Base-by-base conservation (phyloP, 305 asterid genomes). In the Salvia sclarea region DNA sequence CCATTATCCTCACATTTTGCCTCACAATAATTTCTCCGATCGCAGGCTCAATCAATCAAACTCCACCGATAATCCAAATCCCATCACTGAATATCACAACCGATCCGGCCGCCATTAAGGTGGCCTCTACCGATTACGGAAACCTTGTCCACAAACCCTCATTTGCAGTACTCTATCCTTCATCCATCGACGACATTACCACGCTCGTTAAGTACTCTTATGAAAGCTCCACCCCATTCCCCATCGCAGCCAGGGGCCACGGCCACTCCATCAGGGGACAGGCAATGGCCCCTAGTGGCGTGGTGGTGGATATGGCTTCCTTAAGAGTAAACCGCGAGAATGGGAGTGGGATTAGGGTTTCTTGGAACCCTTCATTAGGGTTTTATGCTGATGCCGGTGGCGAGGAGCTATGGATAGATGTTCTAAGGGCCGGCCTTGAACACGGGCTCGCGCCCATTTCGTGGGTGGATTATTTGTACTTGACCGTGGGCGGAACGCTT, bases 401-500 rank as follows among this genome's bases (percentile, higher is more conserved):
- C 1, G 90, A 79, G 37, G 81, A 81, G 69, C 48, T 85, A 10
- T 89, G 96, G 96, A 72, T 84, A 9, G 84, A 87, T 40, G 83
- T 87, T 1, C 24, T 89, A 16, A 67, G 22, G 16, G 68, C 71
- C 0, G 71, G 82, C 1, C 78, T 85, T 0, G 84, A 79, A 24
- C 63, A 75, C 62, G 95, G 89, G 0, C 66, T 89, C 0, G 79
- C 89, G 8, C 96, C 96, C 0, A 76, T 80, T 3, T 87, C 96
- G 0, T 89, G 96, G 96, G 87, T 95, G 0, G 96, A 89, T 66
- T 89, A 85, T 67, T 37, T 89, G 74, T 70, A 87, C 69, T 66
- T 89, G 6, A 82, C 77, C 3, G 91, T 87, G 38, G 96, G 96
- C 0, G 96, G 96, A 1, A 87, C 96, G 0, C 82, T 89, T 2